Evolutionary conservation across 2,329 filamentous ascomycete species (phyloP).

Genomic region (Stemphylium lycopersici): DNA sequence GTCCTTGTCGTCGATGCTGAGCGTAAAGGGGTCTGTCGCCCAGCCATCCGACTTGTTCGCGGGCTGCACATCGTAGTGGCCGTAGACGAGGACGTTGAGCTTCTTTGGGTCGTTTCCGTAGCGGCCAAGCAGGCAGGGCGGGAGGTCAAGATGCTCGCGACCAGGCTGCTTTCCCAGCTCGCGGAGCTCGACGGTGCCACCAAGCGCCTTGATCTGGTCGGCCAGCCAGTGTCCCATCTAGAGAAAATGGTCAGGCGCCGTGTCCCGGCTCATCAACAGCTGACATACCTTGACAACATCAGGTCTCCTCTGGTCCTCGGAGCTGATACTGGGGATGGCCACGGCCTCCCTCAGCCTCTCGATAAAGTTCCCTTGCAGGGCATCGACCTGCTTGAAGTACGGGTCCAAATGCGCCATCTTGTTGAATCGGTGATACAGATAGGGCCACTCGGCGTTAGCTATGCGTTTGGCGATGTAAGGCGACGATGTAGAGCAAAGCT

Average conservation of each 20-base stretch:
- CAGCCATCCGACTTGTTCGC: constrained; percentile 92
- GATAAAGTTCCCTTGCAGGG: constrained; percentile 80
- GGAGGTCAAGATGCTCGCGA: constrained; percentile 87
- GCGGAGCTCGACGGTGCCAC: constrained; percentile 85
- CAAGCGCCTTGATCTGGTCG: constrained; percentile 79
- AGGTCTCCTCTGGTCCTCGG: constrained; percentile 83
- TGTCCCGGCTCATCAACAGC: constrained; percentile 55
- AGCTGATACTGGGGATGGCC: constrained; percentile 93
- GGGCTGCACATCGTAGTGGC: constrained; percentile 98
- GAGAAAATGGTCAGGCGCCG: not conserved
- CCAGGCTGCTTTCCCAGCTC: constrained; percentile 90
- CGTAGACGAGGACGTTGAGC: constrained; percentile 94
- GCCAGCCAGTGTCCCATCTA: constrained; percentile 92
- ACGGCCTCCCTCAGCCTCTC: constrained; percentile 89
- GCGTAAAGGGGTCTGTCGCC: constrained; percentile 91
- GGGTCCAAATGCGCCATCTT: constrained; percentile 89
- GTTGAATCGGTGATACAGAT: constrained; percentile 54
- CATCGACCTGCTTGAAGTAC: constrained; percentile 92
- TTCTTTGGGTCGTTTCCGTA: constrained; percentile 93
- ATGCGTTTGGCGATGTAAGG: constrained; percentile 27
- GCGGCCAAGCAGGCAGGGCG: constrained; percentile 87
- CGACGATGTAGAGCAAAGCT: constrained; percentile 15
- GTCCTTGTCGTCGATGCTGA: constrained; percentile 85
- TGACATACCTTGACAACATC: constrained; percentile 78
- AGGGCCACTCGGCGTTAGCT: constrained; percentile 50